Conservation (phyloP, 73 alveolate genomes). For the Tetrahymena malaccensis region DNA sequence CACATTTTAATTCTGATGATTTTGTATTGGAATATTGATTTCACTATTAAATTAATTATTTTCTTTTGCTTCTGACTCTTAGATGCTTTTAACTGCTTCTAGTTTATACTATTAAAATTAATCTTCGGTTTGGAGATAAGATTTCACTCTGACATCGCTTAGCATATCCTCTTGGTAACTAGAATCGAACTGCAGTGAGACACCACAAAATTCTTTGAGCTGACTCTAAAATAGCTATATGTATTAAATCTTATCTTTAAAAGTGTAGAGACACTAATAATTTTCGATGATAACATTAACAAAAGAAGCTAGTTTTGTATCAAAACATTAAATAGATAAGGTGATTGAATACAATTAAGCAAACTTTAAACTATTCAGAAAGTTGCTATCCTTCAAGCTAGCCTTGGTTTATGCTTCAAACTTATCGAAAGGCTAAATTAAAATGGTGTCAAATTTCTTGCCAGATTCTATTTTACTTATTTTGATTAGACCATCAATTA, state of each 20-base stretch:
- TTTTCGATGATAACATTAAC: not conserved
- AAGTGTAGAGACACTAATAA: not conserved
- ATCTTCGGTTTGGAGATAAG: not conserved
- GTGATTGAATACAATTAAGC: not conserved
- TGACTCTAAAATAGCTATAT: not conserved
- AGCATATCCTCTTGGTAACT: not conserved
- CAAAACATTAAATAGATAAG: not conserved
- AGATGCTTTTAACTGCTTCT: not conserved
- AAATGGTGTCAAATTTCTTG: not conserved
- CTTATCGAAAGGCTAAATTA: not conserved
- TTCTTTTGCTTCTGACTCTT: not conserved
- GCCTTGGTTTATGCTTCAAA: not conserved
- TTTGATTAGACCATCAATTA: not conserved
- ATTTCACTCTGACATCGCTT: not conserved
- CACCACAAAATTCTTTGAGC: not conserved
- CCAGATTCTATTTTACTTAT: not conserved
- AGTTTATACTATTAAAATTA: not conserved
- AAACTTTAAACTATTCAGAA: not conserved
- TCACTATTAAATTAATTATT: too few species aligned
- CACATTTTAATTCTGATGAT: not conserved
- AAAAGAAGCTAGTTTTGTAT: not conserved
- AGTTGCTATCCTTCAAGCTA: not conserved
- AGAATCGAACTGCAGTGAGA: not conserved
- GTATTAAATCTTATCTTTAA: not conserved
- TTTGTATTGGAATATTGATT: too few species aligned